These are phyloP conservation scores for Excoecaria cochinchinensis DNA, from an alignment of 345 rosid species.

Conservation along the genomic window DNA sequence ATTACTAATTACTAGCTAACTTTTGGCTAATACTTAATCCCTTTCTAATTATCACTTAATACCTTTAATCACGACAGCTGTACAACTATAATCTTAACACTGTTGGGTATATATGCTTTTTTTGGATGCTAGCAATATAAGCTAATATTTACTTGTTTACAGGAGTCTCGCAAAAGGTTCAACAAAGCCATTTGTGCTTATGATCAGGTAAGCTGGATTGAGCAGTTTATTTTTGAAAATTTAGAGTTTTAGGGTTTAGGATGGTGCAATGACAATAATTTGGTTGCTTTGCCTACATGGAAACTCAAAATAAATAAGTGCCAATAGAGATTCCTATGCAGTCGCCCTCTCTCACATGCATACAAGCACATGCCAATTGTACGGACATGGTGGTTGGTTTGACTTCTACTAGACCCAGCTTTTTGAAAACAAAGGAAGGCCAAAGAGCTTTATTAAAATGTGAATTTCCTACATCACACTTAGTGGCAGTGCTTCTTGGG, in stretches of 20 bases:
- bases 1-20: too few species aligned
- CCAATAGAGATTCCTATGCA: neutral
- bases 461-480: too few species aligned
- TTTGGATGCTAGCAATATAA: slow-evolving; percentile 10
- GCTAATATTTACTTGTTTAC: slow-evolving; percentile 1
- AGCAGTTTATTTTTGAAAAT: neutral
- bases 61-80: too few species aligned
- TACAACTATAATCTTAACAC: too few species aligned
- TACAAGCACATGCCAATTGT: too few species aligned
- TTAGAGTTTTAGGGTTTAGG: neutral
- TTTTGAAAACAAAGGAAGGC: too few species aligned
- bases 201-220: slow-evolving; percentile 62
- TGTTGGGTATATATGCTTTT: slow-evolving; percentile 12
- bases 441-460: too few species aligned
- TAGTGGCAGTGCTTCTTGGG: too few species aligned
- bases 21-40: too few species aligned
- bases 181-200: slow-evolving; percentile 58
- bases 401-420: too few species aligned
- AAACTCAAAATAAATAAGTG: neutral
- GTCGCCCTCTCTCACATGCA: neutral
- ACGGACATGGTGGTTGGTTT: too few species aligned
- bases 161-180: slow-evolving; percentile 76
- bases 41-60: too few species aligned
- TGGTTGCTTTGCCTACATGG: neutral
- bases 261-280: neutral